Percentiles rank a stretch among this genome's conserved stretches.
Conservation (phyloP, 2,329 filamentous ascomycete genomes). For the Pyrenochaeta sp. region DNA sequence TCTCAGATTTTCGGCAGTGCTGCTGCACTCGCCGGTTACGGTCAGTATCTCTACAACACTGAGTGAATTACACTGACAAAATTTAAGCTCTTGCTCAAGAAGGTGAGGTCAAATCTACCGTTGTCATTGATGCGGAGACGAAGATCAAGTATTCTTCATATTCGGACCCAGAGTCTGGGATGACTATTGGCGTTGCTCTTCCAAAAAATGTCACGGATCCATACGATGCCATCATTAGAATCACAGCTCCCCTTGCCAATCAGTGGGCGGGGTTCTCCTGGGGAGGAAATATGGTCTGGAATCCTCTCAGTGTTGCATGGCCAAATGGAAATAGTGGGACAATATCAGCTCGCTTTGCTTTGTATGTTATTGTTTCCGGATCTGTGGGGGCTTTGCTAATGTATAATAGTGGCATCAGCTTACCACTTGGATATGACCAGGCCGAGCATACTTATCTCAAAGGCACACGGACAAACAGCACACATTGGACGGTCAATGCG, state of each 20-base stretch:
- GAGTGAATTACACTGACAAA: constrained; percentile 12
- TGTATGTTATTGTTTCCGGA: constrained; percentile 22
- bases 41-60: constrained; percentile 17
- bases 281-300: constrained; percentile 45
- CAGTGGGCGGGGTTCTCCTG: constrained; percentile 41
- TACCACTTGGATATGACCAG: constrained; percentile 37
- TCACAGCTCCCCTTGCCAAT: constrained; percentile 34
- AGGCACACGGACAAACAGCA: constrained; percentile 38
- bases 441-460: constrained; percentile 39
- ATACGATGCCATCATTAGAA: constrained; percentile 42
- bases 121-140: constrained; percentile 38
- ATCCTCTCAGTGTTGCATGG: constrained; percentile 43
- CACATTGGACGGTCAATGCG: constrained; percentile 43
- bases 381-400: constrained; percentile 21
- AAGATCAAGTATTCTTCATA: constrained; percentile 43
- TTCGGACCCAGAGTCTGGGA: constrained; percentile 34
- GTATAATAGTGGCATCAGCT: constrained; percentile 27
- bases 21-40: constrained; percentile 33
- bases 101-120: constrained; percentile 37
- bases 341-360: constrained; percentile 41
- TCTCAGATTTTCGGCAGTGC: constrained; percentile 35
- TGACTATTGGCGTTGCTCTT: constrained; percentile 41
- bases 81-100: constrained; percentile 36
- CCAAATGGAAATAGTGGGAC: constrained; percentile 35
- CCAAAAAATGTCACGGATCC: constrained; percentile 37